A percentile compares a stretch with the other conserved stretches of the same genome.
These are phyloP conservation scores for Trypanosomatidae sp. DNA, from an alignment of 208 protist genomes.

Conservation along the genomic window DNA sequence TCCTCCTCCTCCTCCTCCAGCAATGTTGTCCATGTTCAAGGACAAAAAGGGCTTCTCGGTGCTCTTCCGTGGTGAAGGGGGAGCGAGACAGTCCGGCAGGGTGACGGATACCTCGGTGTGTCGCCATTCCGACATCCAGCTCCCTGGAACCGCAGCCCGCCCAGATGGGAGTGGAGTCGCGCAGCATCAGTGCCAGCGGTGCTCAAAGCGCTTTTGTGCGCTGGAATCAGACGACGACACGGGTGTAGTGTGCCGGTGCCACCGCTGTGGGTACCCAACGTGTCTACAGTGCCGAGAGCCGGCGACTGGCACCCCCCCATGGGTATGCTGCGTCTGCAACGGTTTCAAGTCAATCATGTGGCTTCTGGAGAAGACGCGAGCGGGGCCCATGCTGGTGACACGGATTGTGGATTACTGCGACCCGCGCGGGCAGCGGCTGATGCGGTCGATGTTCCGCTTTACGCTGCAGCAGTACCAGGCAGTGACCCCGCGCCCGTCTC, in stretches of 20 bases:
- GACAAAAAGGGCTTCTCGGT: constrained; percentile 63
- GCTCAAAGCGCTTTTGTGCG: constrained; percentile 41
- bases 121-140: constrained; percentile 1
- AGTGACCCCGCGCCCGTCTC: constrained; percentile 15
- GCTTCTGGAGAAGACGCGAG: constrained; percentile 59
- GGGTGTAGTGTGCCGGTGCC: constrained; percentile 26
- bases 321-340: constrained; percentile 64
- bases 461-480: constrained; percentile 36
- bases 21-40: constrained; percentile 75
- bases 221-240: constrained; percentile 1
- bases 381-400: constrained; percentile 50
- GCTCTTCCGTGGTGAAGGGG: constrained; percentile 37
- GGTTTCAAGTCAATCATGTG: constrained; percentile 53
- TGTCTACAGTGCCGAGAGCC: constrained; percentile 60
- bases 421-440: constrained; percentile 45
- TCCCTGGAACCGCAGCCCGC: neutral
- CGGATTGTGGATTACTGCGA: constrained; percentile 76
- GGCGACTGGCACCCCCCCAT: constrained; percentile 14
- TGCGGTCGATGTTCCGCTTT: constrained; percentile 67
- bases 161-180: constrained; percentile 1
- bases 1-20: neutral
- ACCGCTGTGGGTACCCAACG: constrained; percentile 56
- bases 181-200: constrained; percentile 56
- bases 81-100: neutral
- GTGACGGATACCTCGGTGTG: neutral